Base-by-base conservation (phyloP, 495 filamentous ascomycete genomes). In the Hypoxylon lenormandii region DNA sequence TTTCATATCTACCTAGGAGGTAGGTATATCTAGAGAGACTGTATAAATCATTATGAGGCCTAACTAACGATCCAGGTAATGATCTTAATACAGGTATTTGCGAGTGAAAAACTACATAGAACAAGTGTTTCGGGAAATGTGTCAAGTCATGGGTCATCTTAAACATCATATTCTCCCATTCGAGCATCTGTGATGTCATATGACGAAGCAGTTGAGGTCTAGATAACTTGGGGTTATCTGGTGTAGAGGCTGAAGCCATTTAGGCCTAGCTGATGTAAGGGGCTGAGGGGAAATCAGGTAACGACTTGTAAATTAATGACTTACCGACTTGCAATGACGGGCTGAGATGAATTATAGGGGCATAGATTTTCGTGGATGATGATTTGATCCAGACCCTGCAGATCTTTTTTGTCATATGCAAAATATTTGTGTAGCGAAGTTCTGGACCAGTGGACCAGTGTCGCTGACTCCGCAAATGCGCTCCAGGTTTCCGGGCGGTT, bases 371-470 rank as follows among this genome's bases (percentile, higher is more conserved):
- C 30, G 30, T 8, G 30, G 30, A 33, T 28, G 15, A 30, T 21
- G 47, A 50, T 36, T n/a, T n/a, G 36, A 67, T 69, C 51, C 61
- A 43, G 50, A 64, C 59, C 59, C 48, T 62, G 70, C 52, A 66
- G 65, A 70, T 75, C 57, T n/a, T 18, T 37, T 73, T 58, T 56
- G 30, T 70, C 60, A 60, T n/a, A n/a, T n/a, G n/a, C n/a, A n/a
- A n/a, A n/a, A n/a, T n/a, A n/a, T n/a, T n/a, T n/a, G n/a, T n/a
- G n/a, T n/a, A n/a, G n/a, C n/a, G n/a, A n/a, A n/a, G n/a, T n/a
- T n/a, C n/a, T n/a, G n/a, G n/a, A n/a, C n/a, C n/a, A n/a, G n/a
- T n/a, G n/a, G n/a, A n/a, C n/a, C n/a, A n/a, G n/a, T n/a, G n/a
- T n/a, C 57, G 40, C 22, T 53, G 50, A 58, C 61, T 70, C 67